Base-by-base conservation (phyloP, 2,329 filamentous ascomycete genomes). In the Xylariaceae sp. region DNA sequence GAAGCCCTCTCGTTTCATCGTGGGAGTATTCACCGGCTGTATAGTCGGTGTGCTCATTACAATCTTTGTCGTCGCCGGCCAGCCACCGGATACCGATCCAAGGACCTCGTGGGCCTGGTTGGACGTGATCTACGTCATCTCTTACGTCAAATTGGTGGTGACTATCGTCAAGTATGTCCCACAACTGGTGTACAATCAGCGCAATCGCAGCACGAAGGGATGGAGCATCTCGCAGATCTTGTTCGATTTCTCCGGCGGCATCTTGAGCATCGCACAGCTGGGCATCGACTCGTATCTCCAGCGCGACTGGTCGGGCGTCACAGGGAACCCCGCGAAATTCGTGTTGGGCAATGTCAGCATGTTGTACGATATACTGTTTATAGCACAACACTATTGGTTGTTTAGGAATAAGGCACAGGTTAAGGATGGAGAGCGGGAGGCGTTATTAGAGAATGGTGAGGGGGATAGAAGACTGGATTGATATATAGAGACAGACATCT, bases 81-180 rank as follows among this genome's bases (percentile, higher is more conserved):
- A 50, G 11, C 59, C 65, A 27, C 64, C 68, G 3, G 60, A 66
- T 11, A 65, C 65, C 31, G 58, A 76, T 56, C 68, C 76, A 3
- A 63, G 61, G 27, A 68, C 60, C 38, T 72, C 73, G 45, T 86
- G 82, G 82, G 78, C 78, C 47, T 81, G 76, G 69, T 77, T 86
- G 39, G 83, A 86, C 61, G 75, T 81, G 45, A 75, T 82, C 43
- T 83, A 84, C 63, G 80, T 86, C 11, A 73, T 95, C 31, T 89
- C 89, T 39, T 95, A 95, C 66, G 85, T 95, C 65, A 99, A 99
- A 72, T 76, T 99, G 32, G 69, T 91, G 47, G 82, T 95, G 57
- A 96, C 92, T 0, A 73, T 96, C 22, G 80, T 95, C 70, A 99
- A 99, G 72, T 97, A 96, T 70, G 84, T 89, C 42, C 94, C 94